Conservation (phyloP, 306 rosid genomes). For the Trifolium pratense region DNA sequence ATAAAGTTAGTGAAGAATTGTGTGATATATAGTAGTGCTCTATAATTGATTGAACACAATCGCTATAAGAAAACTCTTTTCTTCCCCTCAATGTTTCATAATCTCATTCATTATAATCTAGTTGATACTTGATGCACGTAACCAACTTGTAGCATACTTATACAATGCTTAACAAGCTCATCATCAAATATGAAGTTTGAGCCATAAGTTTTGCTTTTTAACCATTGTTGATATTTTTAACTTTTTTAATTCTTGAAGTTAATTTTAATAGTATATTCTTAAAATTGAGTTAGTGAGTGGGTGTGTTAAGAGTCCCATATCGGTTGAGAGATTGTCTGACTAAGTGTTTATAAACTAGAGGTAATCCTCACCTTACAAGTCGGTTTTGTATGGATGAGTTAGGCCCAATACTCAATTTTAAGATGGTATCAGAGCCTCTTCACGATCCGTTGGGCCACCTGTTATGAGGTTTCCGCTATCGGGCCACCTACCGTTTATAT, state of each 20-base stretch:
- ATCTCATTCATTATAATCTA: background rate
- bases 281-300: too few species aligned
- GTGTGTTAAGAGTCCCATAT: too few species aligned
- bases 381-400: too few species aligned
- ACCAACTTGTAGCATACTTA: conserved; percentile 13
- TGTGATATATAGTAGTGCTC: conserved; percentile 24
- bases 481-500: too few species aligned
- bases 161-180: background rate
- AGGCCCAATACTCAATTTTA: too few species aligned
- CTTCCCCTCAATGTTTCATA: conserved; percentile 5
- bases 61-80: background rate
- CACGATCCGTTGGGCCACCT: too few species aligned
- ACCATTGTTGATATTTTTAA: conserved; percentile 12
- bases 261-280: conserved; percentile 23
- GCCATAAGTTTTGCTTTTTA: conserved; percentile 31
- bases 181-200: background rate
- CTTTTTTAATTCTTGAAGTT: conserved; percentile 26
- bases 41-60: conserved; percentile 31
- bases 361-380: too few species aligned
- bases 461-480: too few species aligned
- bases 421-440: too few species aligned
- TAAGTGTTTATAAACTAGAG: too few species aligned
- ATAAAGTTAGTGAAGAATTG: conserved; percentile 4
- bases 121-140: conserved; percentile 19
- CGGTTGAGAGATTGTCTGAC: too few species aligned